A percentile compares a stretch with the other conserved stretches of the same genome.
Evolutionary conservation across 2,329 filamentous ascomycete species (phyloP).

Genomic region (Zalaria obscura): DNA sequence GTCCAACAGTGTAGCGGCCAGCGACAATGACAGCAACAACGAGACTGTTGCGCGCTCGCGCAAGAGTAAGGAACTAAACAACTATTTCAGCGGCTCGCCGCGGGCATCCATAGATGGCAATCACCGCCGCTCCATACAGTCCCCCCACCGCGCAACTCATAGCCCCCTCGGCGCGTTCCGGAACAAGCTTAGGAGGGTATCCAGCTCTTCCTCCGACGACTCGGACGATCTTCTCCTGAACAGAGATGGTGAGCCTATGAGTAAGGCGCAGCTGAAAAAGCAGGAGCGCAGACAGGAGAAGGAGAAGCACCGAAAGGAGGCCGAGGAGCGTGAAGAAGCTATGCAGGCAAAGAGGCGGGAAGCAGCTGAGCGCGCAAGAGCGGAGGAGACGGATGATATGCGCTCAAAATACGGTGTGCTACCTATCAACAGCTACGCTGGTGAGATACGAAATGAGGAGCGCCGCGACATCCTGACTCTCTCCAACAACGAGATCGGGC

Average conservation of each 20-base stretch:
- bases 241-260: slow-evolving; percentile 34
- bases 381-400: slow-evolving; percentile 44
- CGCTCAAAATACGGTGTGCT: slow-evolving; percentile 43
- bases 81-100: background rate
- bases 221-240: slow-evolving; percentile 29
- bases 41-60: background rate
- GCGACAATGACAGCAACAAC: background rate
- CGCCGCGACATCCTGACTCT: slow-evolving; percentile 38
- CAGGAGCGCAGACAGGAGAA: slow-evolving; percentile 29
- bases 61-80: background rate
- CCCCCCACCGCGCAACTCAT: slow-evolving; percentile 14
- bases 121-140: background rate
- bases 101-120: background rate
- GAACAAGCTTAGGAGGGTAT: slow-evolving; percentile 15
- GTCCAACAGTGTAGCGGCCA: background rate
- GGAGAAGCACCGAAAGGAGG: slow-evolving; percentile 29
- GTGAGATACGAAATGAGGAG: slow-evolving; percentile 29
- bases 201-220: slow-evolving; percentile 18
- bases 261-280: slow-evolving; percentile 34
- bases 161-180: slow-evolving; percentile 18
- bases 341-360: slow-evolving; percentile 33
- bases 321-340: slow-evolving; percentile 28
- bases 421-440: slow-evolving; percentile 43
- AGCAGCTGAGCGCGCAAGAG: slow-evolving; percentile 31
- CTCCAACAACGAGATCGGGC: slow-evolving; percentile 37